Percentiles rank a stretch among this genome's conserved stretches.
Evolutionary conservation across 1,284 basidiomycete genomes (phyloP).

Genomic region (Leccinum fuscescens): DNA sequence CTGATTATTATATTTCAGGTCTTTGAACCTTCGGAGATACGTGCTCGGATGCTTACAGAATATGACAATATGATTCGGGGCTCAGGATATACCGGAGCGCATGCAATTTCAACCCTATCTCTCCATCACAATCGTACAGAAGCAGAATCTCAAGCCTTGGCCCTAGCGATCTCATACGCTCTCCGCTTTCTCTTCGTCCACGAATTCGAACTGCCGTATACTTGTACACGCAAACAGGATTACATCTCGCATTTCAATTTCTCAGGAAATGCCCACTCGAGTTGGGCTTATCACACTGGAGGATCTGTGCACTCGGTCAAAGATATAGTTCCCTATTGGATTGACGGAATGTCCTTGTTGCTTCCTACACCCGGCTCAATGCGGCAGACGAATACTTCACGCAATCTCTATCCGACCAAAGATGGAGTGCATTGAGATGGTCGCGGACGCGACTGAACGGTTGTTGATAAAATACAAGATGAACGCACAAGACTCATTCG

Average conservation of each 20-base stretch:
- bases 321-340: conserved; percentile 61
- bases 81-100: conserved; percentile 90
- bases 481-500: conserved; percentile 62
- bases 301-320: conserved; percentile 80
- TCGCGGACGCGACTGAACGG: conserved; percentile 49
- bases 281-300: conserved; percentile 81
- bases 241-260: conserved; percentile 78
- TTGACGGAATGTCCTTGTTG: conserved; percentile 61
- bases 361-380: conserved; percentile 64
- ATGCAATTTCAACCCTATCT: conserved; percentile 85
- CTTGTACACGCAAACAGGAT: conserved; percentile 89
- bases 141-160: conserved; percentile 68
- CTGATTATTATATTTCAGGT: conserved; percentile 55
- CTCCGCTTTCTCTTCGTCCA: conserved; percentile 69
- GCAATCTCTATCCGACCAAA: conserved; percentile 55
- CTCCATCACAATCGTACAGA: conserved; percentile 65
- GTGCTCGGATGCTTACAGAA: conserved; percentile 86
- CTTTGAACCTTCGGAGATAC: conserved; percentile 97
- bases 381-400: conserved; percentile 73
- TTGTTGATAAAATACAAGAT: conserved; percentile 57
- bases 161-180: conserved; percentile 78
- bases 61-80: conserved; percentile 91
- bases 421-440: conserved; percentile 81
- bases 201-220: too few species aligned
- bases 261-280: conserved; percentile 49